Evolutionary conservation across 352 stramenopile species (phyloP).

Genomic region (Phytopythium oedochilum): DNA sequence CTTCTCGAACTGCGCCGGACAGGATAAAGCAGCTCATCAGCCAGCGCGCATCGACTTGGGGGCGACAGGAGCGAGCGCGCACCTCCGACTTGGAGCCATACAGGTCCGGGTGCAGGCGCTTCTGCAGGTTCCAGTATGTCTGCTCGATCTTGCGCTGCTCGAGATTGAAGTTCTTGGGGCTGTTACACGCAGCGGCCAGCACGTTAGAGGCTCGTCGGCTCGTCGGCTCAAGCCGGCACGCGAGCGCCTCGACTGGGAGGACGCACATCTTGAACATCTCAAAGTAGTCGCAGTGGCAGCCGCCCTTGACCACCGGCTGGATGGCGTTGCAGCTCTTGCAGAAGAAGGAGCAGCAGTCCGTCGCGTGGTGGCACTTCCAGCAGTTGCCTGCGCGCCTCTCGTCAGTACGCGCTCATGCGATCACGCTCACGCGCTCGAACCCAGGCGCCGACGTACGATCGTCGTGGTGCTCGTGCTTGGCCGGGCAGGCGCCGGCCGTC

Average conservation of each 20-base stretch:
- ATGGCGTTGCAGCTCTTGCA: conserved; percentile 76
- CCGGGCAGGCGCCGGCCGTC: not conserved
- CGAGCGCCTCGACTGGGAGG: not conserved
- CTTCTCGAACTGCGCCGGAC: conserved; percentile 55
- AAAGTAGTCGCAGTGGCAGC: conserved; percentile 81
- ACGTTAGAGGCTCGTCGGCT: too few relatives aligned
- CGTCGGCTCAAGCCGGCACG: too few relatives aligned
- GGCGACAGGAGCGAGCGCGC: not conserved
- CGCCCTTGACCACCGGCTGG: conserved; percentile 55
- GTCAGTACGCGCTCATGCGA: not conserved
- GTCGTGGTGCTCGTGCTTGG: not conserved
- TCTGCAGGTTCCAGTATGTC: conserved; percentile 86
- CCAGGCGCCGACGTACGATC: not conserved
- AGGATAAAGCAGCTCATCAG: not conserved
- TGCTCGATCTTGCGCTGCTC: conserved; percentile 80
- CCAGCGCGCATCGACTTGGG: not conserved
- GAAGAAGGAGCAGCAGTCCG: conserved; percentile 82
- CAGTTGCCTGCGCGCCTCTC: conserved; percentile 26
- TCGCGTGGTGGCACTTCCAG: conserved; percentile 84
- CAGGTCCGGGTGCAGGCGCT: conserved; percentile 79
- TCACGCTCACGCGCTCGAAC: too few relatives aligned
- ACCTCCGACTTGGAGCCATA: conserved; percentile 86
- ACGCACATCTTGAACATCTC: conserved; percentile 83
- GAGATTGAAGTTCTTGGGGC: conserved; percentile 76
- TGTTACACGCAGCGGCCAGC: conserved; percentile 17